Evolutionary conservation across 75 land plant species (phyloP), one percentile per base, ranked within the genome.

Genomic region (Gnetum montanum): DNA sequence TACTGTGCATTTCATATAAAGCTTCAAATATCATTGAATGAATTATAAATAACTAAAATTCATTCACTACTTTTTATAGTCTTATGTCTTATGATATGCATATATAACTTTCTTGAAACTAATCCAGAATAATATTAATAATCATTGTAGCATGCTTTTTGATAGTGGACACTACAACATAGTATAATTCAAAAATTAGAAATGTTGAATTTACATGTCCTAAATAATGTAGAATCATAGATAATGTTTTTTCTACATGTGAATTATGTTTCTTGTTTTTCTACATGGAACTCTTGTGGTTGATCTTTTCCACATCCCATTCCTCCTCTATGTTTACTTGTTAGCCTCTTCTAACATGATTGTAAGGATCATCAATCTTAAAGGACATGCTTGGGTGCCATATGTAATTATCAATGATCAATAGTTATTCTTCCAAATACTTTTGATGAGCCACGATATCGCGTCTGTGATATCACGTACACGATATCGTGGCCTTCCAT

Each of bases 81-180:
- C 47, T 45, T 20, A 2, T 45, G 8, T 6, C 47, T 20, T 3
- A 30, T 45, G 47, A 25, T 0, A 45, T 45, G 7, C 19, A 20
- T 3, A 45, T 45, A 19, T 20, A 19, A 22, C 23, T 2, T 20
- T 19, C 23, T 45, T 19, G 47, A 1, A 45, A 45, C 8, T 45
- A 20, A 43, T 58, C 38, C 29, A 44, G 11, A 63, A 46, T 20
- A 66, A 34, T 19, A 66, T 46, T 12, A 6, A 34, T 15, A 19
- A 66, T 58, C 2, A 66, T 28, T 63, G 46, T 66, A 6, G 63
- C 58, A 43, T 66, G 58, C 23, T 66, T 47, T 46, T 10, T 58
- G 2, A 66, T 41, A 20, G 63, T 58, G 1, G 68, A 58, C 7
- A 30, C 24, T 20, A n/a, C 64, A 1, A 51, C 54, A 31, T 34